Evolutionary conservation across 2,329 filamentous ascomycete species (phyloP).

Genomic region (Xylaria sp.): DNA sequence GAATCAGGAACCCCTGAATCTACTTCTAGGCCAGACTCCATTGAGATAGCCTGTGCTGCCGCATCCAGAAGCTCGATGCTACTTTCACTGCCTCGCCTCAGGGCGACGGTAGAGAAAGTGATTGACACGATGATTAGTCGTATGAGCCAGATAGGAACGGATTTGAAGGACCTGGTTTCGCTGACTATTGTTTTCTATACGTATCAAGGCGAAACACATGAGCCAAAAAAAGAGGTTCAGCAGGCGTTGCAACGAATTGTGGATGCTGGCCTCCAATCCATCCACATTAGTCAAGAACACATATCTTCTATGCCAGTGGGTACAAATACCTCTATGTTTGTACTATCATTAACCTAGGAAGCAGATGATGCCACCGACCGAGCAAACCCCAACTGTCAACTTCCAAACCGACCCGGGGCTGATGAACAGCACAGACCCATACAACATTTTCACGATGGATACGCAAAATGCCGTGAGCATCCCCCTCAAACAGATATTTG

Average conservation of each 20-base stretch:
- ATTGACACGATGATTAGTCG: conserved; percentile 58
- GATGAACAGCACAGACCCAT: conserved; percentile 43
- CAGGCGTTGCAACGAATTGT: conserved; percentile 56
- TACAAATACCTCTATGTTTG: background rate
- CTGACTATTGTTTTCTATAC: conserved; percentile 61
- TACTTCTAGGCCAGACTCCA: conserved; percentile 37
- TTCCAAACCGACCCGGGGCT: conserved; percentile 39
- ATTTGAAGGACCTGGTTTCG: conserved; percentile 62
- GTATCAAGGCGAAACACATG: conserved; percentile 54
- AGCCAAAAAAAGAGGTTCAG: conserved; percentile 57
- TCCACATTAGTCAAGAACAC: conserved; percentile 56
- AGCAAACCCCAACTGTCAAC: conserved; percentile 39
- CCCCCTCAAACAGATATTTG: background rate
- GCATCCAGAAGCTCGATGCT: conserved; percentile 47
- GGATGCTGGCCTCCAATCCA: conserved; percentile 58
- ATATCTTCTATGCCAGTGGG: conserved; percentile 49
- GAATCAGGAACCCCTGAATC: conserved; percentile 35
- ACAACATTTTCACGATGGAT: conserved; percentile 42
- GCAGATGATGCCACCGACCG: conserved; percentile 40
- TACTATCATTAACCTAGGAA: conserved; percentile 12
- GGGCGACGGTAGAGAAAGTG: conserved; percentile 56
- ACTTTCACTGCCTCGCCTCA: conserved; percentile 45
- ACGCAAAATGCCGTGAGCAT: conserved; percentile 43
- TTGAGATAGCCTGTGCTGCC: conserved; percentile 43
- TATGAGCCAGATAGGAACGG: conserved; percentile 60